Base-by-base conservation (phyloP, 2,329 filamentous ascomycete species). In the Talaromyces sp. region DNA sequence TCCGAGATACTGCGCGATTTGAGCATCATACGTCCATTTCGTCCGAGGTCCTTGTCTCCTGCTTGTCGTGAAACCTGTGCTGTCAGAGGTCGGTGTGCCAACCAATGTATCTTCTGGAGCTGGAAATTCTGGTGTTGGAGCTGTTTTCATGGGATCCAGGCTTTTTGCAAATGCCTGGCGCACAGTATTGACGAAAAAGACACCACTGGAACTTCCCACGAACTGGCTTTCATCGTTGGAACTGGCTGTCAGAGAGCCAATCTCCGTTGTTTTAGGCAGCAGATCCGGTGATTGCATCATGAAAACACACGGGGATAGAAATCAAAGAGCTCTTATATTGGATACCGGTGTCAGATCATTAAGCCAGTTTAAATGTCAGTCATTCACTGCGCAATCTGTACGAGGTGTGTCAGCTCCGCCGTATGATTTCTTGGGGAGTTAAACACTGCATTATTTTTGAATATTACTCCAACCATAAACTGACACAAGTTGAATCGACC, bases 141-240 rank as follows among this genome's bases (percentile, higher is more conserved):
- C 66, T 31, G 69, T 65, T 14, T 33, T 22, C 9, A 68, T 59
- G 52, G 72, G 24, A 24, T 52, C 72, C 33, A 77, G 69, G 7
- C 75, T 73, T 22, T 73, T 71, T 6, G 79, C 79, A 70, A 85
- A 85, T n/a, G 82, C 82, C 37, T 79, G 78, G 49, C 81, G 81
- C 63, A 85, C 83, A 0, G 83, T 85, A 65, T 85, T 84, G 69
- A 83, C 78, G 71, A 85, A 85, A 72, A 81, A 85, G 52, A 85
- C 81, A 3, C 83, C 83, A 47, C 80, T 83, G 13, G 82, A 82
- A 68, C 81, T 83, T 31, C 83, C 83, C 35, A 85, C 80, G 69
- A 84, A 85, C 62, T 83, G 78, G 60, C 81, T 83, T 66, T 81
- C 79, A 45, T 80, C 75, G 45, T 77, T 77, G 3, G 77, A 76